These are phyloP conservation scores for Tetrapyrgos nigripes DNA, from an alignment of 1,284 basidiomycete genomes.

Conservation along the genomic window DNA sequence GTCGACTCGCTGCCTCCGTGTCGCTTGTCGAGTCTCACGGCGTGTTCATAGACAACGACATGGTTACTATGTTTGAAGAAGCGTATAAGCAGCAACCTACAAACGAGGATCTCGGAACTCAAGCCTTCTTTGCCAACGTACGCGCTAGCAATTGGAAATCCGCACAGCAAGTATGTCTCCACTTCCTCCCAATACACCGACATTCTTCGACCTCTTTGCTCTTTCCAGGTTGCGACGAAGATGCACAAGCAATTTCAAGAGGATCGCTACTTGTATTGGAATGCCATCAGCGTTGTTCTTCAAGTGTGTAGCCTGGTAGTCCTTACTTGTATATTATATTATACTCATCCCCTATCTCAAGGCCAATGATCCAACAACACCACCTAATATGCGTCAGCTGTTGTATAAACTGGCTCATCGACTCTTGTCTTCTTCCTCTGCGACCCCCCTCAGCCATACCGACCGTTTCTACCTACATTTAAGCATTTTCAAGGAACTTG, in stretches of 20 bases:
- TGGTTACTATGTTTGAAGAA: conserved; percentile 81
- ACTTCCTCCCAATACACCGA: conserved; percentile 19
- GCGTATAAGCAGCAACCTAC: conserved; percentile 78
- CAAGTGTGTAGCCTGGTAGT: conserved; percentile 51
- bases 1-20: conserved; percentile 31
- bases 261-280: conserved; percentile 86
- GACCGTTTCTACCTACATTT: conserved; percentile 82
- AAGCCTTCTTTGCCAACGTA: conserved; percentile 85
- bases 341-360: too few species aligned
- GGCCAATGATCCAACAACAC: conserved; percentile 70
- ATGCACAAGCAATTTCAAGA: conserved; percentile 82
- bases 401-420: conserved; percentile 77
- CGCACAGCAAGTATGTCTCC: conserved; percentile 69
- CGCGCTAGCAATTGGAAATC: conserved; percentile 81
- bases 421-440: conserved; percentile 63
- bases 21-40: neutral
- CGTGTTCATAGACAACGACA: conserved; percentile 65
- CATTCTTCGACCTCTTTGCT: conserved; percentile 5
- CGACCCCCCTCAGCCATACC: conserved; percentile 65
- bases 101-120: conserved; percentile 82
- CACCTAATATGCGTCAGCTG: conserved; percentile 64
- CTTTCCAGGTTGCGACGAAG: conserved; percentile 67
- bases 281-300: conserved; percentile 78
- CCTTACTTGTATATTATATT: conserved; percentile 7
- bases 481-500: conserved; percentile 71